A percentile compares a stretch with the other conserved stretches of the same genome.
Evolutionary conservation across 2,329 filamentous ascomycete species (phyloP).

Genomic region (Colletotrichum godetiae): DNA sequence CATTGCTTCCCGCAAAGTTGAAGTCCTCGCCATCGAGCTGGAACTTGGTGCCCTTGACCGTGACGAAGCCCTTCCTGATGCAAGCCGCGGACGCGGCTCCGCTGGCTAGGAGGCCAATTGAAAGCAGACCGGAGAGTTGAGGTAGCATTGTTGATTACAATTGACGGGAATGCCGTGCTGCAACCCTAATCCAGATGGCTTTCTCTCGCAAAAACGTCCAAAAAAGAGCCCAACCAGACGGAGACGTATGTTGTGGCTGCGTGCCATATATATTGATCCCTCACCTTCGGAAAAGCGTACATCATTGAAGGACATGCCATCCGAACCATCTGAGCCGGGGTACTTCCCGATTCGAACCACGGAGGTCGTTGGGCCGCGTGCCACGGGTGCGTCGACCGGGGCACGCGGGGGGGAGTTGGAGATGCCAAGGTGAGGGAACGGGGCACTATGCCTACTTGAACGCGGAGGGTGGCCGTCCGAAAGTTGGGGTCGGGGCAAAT

Average conservation of each 20-base stretch:
- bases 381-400: constrained; percentile 1
- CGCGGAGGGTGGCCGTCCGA: constrained; percentile 18
- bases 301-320: background rate
- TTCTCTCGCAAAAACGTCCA: background rate
- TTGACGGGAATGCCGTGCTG: background rate
- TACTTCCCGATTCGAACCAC: constrained; percentile 19
- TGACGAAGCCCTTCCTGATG: constrained; percentile 56
- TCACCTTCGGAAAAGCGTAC: background rate
- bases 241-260: background rate
- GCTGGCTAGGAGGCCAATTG: constrained; percentile 31
- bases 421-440: constrained; percentile 12
- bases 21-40: constrained; percentile 65
- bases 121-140: constrained; percentile 31
- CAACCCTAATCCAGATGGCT: background rate
- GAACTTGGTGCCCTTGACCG: constrained; percentile 61
- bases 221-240: background rate
- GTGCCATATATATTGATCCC: constrained; percentile 23
- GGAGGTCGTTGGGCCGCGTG: constrained; percentile 29
- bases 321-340: background rate
- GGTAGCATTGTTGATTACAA: constrained; percentile 7
- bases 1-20: constrained; percentile 68
- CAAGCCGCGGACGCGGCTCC: constrained; percentile 27
- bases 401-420: constrained; percentile 7
- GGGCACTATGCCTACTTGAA: constrained; percentile 5
- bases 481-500: constrained; percentile 19